Percentiles rank a stretch among this genome's conserved stretches.
These are phyloP conservation scores for Fusarium beomiforme DNA, from an alignment of 2,329 filamentous ascomycete species.

Conservation along the genomic window DNA sequence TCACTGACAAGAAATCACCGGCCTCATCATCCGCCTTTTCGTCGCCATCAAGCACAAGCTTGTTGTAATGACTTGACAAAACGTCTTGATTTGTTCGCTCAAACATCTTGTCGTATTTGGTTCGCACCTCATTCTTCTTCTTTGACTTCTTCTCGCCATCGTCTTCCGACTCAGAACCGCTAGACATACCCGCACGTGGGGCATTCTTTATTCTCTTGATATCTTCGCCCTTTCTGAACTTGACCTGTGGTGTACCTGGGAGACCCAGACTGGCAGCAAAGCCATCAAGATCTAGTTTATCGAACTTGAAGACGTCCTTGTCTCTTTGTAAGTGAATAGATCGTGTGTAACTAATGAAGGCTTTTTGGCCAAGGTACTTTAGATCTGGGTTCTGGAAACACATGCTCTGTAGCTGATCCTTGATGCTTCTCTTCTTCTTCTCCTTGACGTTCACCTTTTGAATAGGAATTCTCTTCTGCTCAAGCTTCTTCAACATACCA, in stretches of 20 bases:
- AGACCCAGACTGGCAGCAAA: slow-evolving; percentile 88
- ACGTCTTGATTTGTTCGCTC: slow-evolving; percentile 96
- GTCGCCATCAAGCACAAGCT: slow-evolving; percentile 74
- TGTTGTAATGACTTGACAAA: slow-evolving; percentile 91
- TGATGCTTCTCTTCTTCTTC: slow-evolving; percentile 89
- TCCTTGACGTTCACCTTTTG: slow-evolving; percentile 86
- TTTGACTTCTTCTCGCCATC: slow-evolving; percentile 65
- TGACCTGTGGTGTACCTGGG: slow-evolving; percentile 91
- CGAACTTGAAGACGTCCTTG: slow-evolving; percentile 89
- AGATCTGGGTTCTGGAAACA: slow-evolving; percentile 94
- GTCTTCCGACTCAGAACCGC: slow-evolving; percentile 65
- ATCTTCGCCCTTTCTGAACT: slow-evolving; percentile 90
- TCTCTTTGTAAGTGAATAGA: slow-evolving; percentile 90
- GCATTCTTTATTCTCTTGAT: slow-evolving; percentile 89
- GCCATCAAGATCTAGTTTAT: slow-evolving; percentile 84
- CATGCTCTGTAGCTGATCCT: slow-evolving; percentile 88
- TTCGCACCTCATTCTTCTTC: slow-evolving; percentile 80
- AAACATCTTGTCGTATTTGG: slow-evolving; percentile 98
- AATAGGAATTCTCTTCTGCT: slow-evolving; percentile 90
- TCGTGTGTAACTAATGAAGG: slow-evolving; percentile 89
- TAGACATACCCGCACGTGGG: slow-evolving; percentile 73
- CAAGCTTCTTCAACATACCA: slow-evolving; percentile 87
- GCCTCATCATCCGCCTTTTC: slow-evolving; percentile 64
- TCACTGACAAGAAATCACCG: slow-evolving; percentile 87
- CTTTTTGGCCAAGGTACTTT: slow-evolving; percentile 96